Conservation (phyloP, 352 stramenopile genomes). For the Blastocystis sp. region DNA sequence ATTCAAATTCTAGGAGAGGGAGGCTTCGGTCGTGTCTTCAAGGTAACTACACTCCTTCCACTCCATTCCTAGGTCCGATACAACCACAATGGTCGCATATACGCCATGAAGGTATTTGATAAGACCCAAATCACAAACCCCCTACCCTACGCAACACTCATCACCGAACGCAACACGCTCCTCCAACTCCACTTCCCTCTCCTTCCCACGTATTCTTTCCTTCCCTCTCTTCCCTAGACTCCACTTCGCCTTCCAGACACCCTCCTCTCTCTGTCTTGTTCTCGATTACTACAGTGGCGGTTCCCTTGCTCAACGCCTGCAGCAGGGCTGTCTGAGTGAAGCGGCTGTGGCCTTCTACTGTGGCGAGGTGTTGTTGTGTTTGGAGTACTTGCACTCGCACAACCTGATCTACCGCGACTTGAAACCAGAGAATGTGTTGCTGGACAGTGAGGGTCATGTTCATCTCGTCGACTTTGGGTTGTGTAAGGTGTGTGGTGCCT, state of each 20-base stretch:
- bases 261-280: conserved; percentile 92
- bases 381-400: conserved; percentile 86
- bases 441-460: conserved; percentile 85
- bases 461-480: conserved; percentile 87
- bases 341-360: conserved; percentile 86
- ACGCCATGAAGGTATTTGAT: conserved; percentile 85
- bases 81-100: conserved; percentile 77
- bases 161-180: conserved; percentile 89
- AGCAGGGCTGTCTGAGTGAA: conserved; percentile 90
- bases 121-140: conserved; percentile 84
- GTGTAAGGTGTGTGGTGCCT: no score
- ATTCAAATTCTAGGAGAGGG: conserved; percentile 82
- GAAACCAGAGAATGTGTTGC: conserved; percentile 89
- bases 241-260: conserved; percentile 92
- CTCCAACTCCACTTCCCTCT: conserved; percentile 90
- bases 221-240: conserved; percentile 83
- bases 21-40: conserved; percentile 80
- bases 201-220: conserved; percentile 36
- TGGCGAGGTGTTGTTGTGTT: conserved; percentile 84
- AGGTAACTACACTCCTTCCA: conserved; percentile 72
- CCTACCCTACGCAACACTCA: conserved; percentile 67
- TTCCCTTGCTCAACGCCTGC: conserved; percentile 91
- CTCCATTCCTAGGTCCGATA: conserved; percentile 73
- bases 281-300: conserved; percentile 94
- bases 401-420: conserved; percentile 89